phyloP scores from a whole-genome alignment of 371 early-diverging fungal genomes.

The Smittium mucronatum region DNA sequence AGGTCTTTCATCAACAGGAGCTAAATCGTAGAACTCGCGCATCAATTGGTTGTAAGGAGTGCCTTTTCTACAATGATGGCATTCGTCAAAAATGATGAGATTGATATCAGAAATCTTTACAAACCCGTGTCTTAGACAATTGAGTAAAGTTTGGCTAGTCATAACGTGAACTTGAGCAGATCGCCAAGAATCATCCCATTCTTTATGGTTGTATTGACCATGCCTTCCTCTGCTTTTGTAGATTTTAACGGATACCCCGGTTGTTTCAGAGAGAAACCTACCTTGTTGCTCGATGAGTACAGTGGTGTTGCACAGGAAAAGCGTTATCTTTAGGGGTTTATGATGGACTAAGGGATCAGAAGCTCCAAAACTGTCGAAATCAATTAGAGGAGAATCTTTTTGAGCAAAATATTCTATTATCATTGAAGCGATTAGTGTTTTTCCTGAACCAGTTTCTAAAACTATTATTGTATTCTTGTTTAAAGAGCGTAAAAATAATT shows the following conservation, averaged over 20 bases:
- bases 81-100: slow-evolving; percentile 83
- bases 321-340: slow-evolving; percentile 27
- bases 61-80: slow-evolving; percentile 72
- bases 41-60: slow-evolving; percentile 78
- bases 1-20: slow-evolving; percentile 41
- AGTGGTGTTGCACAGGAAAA: slow-evolving; percentile 79
- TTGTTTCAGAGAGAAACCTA: slow-evolving; percentile 44
- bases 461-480: slow-evolving; percentile 68
- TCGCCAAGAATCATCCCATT: slow-evolving; percentile 17
- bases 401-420: slow-evolving; percentile 57
- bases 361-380: slow-evolving; percentile 25
- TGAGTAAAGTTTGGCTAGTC: slow-evolving; percentile 74
- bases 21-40: slow-evolving; percentile 61
- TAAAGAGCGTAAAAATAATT: slow-evolving; percentile 51
- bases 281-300: slow-evolving; percentile 79
- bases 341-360: background rate
- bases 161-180: slow-evolving; percentile 60
- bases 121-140: slow-evolving; percentile 55
- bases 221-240: slow-evolving; percentile 21
- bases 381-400: slow-evolving; percentile 15
- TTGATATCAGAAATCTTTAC: slow-evolving; percentile 47
- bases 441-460: slow-evolving; percentile 86
- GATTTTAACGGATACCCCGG: slow-evolving; percentile 37
- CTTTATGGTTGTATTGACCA: background rate
- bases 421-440: slow-evolving; percentile 77